phyloP scores from a whole-genome alignment of 179 eudicot species.

The Drosera spatulata region DNA sequence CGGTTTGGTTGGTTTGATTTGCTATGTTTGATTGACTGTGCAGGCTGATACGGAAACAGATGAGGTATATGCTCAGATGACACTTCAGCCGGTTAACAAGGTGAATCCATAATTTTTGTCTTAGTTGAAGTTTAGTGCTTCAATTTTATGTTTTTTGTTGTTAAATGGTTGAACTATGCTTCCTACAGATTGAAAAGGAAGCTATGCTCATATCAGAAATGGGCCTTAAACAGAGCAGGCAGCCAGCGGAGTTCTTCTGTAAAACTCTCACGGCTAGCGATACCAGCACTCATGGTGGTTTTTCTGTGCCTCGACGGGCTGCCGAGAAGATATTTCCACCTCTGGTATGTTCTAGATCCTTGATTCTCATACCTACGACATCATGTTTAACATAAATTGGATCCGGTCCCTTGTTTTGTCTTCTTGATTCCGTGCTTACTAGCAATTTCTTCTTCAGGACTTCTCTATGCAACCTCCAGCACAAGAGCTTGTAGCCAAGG shows the following conservation, averaged over 20 bases:
- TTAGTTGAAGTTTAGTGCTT: neutral
- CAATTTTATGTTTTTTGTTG: neutral
- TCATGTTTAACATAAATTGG: neutral
- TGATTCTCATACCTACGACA: neutral
- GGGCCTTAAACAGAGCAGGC: constrained; percentile 84
- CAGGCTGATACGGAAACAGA: constrained; percentile 98
- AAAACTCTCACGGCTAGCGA: constrained; percentile 99
- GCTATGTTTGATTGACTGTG: constrained; percentile 1
- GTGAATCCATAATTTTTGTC: constrained; percentile 21
- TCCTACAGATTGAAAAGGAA: constrained; percentile 81
- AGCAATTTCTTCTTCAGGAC: constrained; percentile 43
- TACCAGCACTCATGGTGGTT: constrained; percentile 98
- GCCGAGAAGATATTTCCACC: constrained; percentile 99
- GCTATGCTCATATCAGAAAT: constrained; percentile 83
- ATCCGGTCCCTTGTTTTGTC: constrained; percentile 1
- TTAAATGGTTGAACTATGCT: neutral
- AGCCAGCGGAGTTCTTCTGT: constrained; percentile 94
- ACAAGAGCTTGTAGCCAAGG: constrained; percentile 88
- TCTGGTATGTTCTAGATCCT: constrained; percentile 36
- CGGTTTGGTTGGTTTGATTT: neutral
- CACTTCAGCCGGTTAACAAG: constrained; percentile 92
- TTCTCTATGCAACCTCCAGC: constrained; percentile 98
- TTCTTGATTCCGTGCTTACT: constrained; percentile 24
- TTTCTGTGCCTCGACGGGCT: constrained; percentile 95
- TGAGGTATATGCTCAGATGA: constrained; percentile 99